These are phyloP conservation scores for Pseudocercospora pini-densiflorae DNA, from an alignment of 2,329 filamentous ascomycete species.

Conservation along the genomic window DNA sequence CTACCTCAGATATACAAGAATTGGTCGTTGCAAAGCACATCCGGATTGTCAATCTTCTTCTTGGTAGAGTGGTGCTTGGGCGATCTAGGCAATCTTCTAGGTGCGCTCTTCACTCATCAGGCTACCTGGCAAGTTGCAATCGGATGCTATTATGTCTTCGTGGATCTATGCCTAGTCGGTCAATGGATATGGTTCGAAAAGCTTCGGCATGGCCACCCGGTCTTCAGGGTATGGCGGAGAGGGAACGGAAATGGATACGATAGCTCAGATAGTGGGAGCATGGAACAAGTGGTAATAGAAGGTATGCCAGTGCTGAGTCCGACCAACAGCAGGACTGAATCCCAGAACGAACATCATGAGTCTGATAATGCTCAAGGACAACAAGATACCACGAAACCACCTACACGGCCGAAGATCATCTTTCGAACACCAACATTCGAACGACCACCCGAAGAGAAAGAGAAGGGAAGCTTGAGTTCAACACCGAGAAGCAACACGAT, in stretches of 20 bases:
- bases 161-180: conserved; percentile 64
- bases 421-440: conserved; percentile 40
- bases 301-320: conserved; percentile 32
- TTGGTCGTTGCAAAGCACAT: conserved; percentile 65
- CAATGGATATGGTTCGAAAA: conserved; percentile 71
- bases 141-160: conserved; percentile 68
- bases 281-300: conserved; percentile 40
- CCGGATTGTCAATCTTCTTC: conserved; percentile 68
- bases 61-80: conserved; percentile 69
- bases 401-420: conserved; percentile 34
- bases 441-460: conserved; percentile 31
- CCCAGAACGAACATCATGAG: neutral
- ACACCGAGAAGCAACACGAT: conserved; percentile 35
- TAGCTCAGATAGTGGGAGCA: conserved; percentile 26
- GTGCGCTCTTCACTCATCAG: conserved; percentile 66
- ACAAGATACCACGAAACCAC: conserved; percentile 16
- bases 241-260: conserved; percentile 18
- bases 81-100: conserved; percentile 66
- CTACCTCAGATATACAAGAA: conserved; percentile 73
- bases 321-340: conserved; percentile 13
- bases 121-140: conserved; percentile 70
- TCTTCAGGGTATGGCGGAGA: conserved; percentile 43
- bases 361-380: conserved; percentile 20
- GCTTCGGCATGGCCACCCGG: conserved; percentile 54
- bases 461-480: conserved; percentile 30